Evolutionary conservation across 129 eudicot genomes (phyloP), one percentile per base, ranked within the genome.

Genomic region (Rutidosis leptorrhynchoides): DNA sequence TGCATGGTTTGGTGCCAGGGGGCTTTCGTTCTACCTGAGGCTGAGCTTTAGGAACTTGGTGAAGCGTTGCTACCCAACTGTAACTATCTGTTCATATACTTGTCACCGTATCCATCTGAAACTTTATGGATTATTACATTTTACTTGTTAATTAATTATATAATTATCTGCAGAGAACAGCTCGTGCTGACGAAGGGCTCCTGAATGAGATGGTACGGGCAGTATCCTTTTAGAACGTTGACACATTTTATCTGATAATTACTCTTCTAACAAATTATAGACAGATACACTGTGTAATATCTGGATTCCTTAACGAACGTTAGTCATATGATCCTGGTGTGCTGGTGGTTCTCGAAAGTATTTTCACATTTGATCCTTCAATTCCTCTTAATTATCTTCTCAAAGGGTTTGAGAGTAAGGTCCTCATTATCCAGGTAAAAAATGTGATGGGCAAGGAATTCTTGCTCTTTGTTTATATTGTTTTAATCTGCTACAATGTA

Each of bases 271-370:
- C 40, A 16, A 45, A n/a, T 16, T 62, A 51, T 6, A 10, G 45
- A 24, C 49, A 33, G 9, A 54, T 2, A 54, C 20, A 48, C 62
- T 26, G 32, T 72, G 58, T 68, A 53, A 35, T 9, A 64, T 71
- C 25, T 76, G 73, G 58, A 69, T 60, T 33, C 42, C 91, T 92
- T 92, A 65, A 92, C 65, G 37, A 61, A 54, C 33, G 51, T 35
- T 73, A 92, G 98, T 92, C 98, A 4, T 58, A 80, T 65, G 98
- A 92, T 62, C 98, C 98, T 71, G 98, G 98, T 40, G 94, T 81
- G 66, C 53, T 72, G 14, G 79, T 82, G 67, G 91, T 92, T 64
- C 76, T 92, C 30, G 98, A 92, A 80, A 88, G 98, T 81, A 75
- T 92, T 64, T 92, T 92, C 80, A 85, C 88, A 55, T 83, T 92